These are phyloP conservation scores for Dactylellina parvicollis DNA, from an alignment of 2,329 filamentous ascomycete species.

Conservation along the genomic window DNA sequence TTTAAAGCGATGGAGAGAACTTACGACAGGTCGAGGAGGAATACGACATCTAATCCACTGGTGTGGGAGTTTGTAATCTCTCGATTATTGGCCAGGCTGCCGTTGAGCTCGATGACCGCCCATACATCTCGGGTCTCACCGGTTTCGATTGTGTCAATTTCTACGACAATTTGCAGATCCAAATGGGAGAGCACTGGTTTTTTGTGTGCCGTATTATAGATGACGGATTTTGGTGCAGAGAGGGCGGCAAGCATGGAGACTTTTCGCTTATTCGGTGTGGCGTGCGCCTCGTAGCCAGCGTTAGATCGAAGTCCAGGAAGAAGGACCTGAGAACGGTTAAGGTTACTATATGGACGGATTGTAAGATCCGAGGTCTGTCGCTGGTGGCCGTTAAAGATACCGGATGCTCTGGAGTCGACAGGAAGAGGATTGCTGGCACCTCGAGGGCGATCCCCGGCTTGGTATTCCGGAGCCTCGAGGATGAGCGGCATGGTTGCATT, in stretches of 20 bases:
- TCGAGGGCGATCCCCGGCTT: neutral
- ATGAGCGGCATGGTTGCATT: conserved; percentile 23
- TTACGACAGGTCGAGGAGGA: conserved; percentile 47
- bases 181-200: conserved; percentile 33
- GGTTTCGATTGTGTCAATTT: conserved; percentile 26
- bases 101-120: conserved; percentile 38
- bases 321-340: neutral
- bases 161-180: conserved; percentile 25
- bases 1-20: neutral
- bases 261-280: neutral
- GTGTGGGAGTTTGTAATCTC: conserved; percentile 3
- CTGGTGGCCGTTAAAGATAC: neutral
- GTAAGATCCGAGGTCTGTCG: conserved; percentile 1
- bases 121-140: conserved; percentile 28
- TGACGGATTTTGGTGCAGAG: neutral
- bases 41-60: conserved; percentile 30
- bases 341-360: neutral
- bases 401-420: neutral
- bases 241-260: neutral
- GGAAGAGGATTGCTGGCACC: conserved; percentile 18
- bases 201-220: conserved; percentile 1
- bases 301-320: neutral
- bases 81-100: conserved; percentile 38
- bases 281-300: neutral
- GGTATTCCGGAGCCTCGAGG: conserved; percentile 18